Evolutionary conservation across 305 asterid genomes (phyloP), one percentile per base, ranked within the genome.

Genomic region (Lippia alba): DNA sequence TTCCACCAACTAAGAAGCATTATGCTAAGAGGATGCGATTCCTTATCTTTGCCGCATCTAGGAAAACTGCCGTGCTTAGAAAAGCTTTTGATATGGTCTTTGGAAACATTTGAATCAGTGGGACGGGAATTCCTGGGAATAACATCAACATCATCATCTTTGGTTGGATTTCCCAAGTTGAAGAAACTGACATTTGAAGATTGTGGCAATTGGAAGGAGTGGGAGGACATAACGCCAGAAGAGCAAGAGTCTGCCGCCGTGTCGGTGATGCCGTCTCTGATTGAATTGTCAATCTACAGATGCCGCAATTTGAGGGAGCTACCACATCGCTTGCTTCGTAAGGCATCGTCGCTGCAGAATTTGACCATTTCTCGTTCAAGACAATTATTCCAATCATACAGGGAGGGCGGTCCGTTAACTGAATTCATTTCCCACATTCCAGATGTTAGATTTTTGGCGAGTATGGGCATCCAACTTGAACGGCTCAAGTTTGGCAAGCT

Each of bases 41-140:
- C 0, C 9, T 19, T 51, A 2, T 10, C 41, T 3, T 46, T 67
- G 61, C 81, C 70, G 11, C 56, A 70, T 9, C 45, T 77, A 14
- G 73, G 70, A 36, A 60, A 59, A n/a, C 44, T 71, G 32, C 73
- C 69, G 0, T 50, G 12, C 40, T 24, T 76, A 8, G 80, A 76
- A 41, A 46, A 56, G 39, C 45, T 77, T 66, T 0, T 0, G 0
- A n/a, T 19, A 4, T 0, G 4, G 0, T 5, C 6, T 5, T 12
- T 49, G 68, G 0, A 16, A 0, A 9, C 7, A 3, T 7, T 71
- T 59, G 11, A n/a, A 45, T 44, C 0, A 15, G 34, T 71, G 61
- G 73, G 76, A 20, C 51, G 46, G 8, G 74, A 71, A 45, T 76
- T 76, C 68, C 33, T 76, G 51, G 80, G 76, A 11, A 51, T 64